A percentile compares a stretch with the other conserved stretches of the same genome.
Conservation (phyloP, 345 rosid species). For the Lumnitzera racemosa region DNA sequence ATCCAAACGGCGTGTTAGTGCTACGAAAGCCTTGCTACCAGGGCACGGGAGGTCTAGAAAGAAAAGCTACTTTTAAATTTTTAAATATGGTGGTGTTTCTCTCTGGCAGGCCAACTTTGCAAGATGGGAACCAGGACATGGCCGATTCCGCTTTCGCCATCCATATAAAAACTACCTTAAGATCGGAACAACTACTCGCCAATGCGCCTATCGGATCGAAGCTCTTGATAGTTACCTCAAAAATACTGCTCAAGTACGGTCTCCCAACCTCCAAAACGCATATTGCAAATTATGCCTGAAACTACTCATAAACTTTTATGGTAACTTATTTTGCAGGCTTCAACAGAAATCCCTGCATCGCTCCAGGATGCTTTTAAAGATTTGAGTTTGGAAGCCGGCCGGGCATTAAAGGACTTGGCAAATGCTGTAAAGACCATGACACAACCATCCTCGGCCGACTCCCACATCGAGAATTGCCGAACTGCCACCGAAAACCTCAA, state of each 20-base stretch:
- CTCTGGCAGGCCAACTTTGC: slow-evolving; percentile 62
- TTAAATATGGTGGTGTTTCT: too few species aligned
- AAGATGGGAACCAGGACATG: slow-evolving; percentile 84
- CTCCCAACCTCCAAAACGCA: background rate
- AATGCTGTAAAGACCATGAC: slow-evolving; percentile 37
- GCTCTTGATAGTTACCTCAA: slow-evolving; percentile 45
- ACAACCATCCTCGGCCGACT: slow-evolving; percentile 23
- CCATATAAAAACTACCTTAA: slow-evolving; percentile 71
- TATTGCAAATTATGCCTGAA: background rate
- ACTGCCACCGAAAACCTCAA: slow-evolving; percentile 29
- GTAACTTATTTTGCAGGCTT: slow-evolving; percentile 23
- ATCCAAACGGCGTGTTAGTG: background rate
- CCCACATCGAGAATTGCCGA: slow-evolving; percentile 36
- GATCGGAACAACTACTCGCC: slow-evolving; percentile 38
- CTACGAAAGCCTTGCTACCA: background rate
- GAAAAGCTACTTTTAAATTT: too few species aligned
- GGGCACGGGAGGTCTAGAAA: too few species aligned
- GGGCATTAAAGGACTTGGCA: slow-evolving; percentile 50
- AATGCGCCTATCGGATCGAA: slow-evolving; percentile 59
- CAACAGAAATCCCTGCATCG: slow-evolving; percentile 24
- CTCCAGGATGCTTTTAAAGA: slow-evolving; percentile 34
- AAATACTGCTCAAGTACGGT: slow-evolving; percentile 31
- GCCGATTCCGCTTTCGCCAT: slow-evolving; percentile 57
- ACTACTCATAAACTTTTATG: background rate
- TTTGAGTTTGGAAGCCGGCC: slow-evolving; percentile 44